Conservation (phyloP, 2,329 filamentous ascomycete genomes). For the Annulohypoxylon truncatum region DNA sequence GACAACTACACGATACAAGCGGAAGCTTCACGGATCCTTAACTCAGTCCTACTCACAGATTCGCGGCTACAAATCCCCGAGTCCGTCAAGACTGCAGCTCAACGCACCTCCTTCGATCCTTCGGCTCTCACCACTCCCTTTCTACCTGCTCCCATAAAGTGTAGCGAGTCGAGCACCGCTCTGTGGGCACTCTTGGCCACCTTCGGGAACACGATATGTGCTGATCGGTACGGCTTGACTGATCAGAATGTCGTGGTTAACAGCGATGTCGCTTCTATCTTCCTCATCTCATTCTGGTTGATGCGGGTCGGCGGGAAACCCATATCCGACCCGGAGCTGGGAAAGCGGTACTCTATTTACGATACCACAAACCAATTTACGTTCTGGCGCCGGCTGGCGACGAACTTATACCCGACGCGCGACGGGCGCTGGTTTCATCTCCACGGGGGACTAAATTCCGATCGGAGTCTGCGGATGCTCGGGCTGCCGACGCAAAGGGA, state of each 20-base stretch:
- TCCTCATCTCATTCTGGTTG: constrained; percentile 48
- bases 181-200: constrained; percentile 49
- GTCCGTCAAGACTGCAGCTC: constrained; percentile 39
- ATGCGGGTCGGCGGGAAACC: constrained; percentile 43
- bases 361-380: constrained; percentile 44
- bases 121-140: constrained; percentile 42
- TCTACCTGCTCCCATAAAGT: constrained; percentile 48
- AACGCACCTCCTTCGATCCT: constrained; percentile 45
- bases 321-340: constrained; percentile 39
- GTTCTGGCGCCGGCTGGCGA: constrained; percentile 50
- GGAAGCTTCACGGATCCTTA: constrained; percentile 48
- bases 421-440: constrained; percentile 53
- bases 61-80: constrained; percentile 44
- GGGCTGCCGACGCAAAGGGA: constrained; percentile 46
- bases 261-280: constrained; percentile 48
- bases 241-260: constrained; percentile 44
- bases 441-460: constrained; percentile 51
- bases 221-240: constrained; percentile 38
- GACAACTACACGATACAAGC: constrained; percentile 46
- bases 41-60: constrained; percentile 43
- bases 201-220: constrained; percentile 46
- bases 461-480: constrained; percentile 49
- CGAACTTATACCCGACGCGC: constrained; percentile 52
- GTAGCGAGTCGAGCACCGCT: constrained; percentile 48
- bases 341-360: constrained; percentile 41